Conservation (phyloP, 2,329 filamentous ascomycete genomes). For the Fusarium abutilonis region DNA sequence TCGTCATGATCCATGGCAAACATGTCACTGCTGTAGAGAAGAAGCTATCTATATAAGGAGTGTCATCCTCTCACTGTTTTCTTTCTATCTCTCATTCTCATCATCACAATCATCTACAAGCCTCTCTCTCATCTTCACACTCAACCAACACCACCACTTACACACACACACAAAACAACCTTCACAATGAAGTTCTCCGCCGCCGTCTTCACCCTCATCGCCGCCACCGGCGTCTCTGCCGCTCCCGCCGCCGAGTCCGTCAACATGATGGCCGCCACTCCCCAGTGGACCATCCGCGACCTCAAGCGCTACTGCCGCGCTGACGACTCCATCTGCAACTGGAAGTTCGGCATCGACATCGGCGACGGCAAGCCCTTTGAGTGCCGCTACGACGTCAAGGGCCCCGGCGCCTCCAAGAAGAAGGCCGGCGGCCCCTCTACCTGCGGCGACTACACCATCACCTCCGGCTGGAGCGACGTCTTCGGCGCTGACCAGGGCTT, state of each 20-base stretch:
- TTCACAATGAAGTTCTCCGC: constrained; percentile 57
- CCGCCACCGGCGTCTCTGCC: constrained; percentile 51
- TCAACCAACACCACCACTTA: constrained; percentile 13
- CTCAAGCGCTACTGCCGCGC: constrained; percentile 54
- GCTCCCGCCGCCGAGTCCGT: constrained; percentile 46
- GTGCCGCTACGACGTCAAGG: constrained; percentile 48
- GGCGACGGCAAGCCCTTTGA: constrained; percentile 52
- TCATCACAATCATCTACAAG: not conserved
- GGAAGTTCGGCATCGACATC: constrained; percentile 57
- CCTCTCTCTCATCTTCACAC: constrained; percentile 3
- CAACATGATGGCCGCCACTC: constrained; percentile 54
- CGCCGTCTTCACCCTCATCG: constrained; percentile 50
- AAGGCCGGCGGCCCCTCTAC: constrained; percentile 52
- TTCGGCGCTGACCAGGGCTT: constrained; percentile 64
- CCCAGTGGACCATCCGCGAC: constrained; percentile 56
- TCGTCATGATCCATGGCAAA: constrained; percentile 1
- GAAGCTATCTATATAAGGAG: constrained; percentile 37
- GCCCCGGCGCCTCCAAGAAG: constrained; percentile 47
- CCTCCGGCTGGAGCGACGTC: constrained; percentile 65
- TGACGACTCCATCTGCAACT: constrained; percentile 54
- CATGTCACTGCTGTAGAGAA: not conserved
- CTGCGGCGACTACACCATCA: constrained; percentile 63
- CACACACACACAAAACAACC: constrained; percentile 18
- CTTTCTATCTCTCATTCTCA: constrained; percentile 19
- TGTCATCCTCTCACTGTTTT: constrained; percentile 2